A percentile compares a stretch with the other conserved stretches of the same genome.
Conservation (phyloP, 2,329 filamentous ascomycete species). For the Plenodomus lindquistii region DNA sequence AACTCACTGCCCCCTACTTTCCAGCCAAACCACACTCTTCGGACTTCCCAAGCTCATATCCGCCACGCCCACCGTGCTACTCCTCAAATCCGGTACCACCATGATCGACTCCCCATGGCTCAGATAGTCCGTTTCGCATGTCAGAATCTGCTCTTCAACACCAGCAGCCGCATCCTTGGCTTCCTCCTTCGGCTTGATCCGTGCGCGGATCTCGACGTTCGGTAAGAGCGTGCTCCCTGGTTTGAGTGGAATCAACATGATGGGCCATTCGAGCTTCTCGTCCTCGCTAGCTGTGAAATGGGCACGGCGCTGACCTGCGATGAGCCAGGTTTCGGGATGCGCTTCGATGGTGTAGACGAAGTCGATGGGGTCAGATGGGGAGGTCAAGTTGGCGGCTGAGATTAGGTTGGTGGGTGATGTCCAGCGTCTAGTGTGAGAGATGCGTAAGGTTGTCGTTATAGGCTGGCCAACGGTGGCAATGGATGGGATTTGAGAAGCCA, state of each 20-base stretch:
- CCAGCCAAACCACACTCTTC: constrained; percentile 36
- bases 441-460: constrained; percentile 62
- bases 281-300: constrained; percentile 66
- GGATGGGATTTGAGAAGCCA: constrained; percentile 19
- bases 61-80: constrained; percentile 58
- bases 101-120: constrained; percentile 77
- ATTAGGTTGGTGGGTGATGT: constrained; percentile 28
- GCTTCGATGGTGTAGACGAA: constrained; percentile 84
- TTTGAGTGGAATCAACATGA: constrained; percentile 79
- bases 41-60: constrained; percentile 27
- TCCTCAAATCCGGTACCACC: constrained; percentile 71
- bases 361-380: constrained; percentile 59
- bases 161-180: constrained; percentile 15
- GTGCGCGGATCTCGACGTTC: constrained; percentile 72
- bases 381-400: constrained; percentile 30
- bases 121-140: constrained; percentile 77
- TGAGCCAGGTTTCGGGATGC: constrained; percentile 76
- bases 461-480: constrained; percentile 66
- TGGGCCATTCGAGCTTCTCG: constrained; percentile 59
- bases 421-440: constrained; percentile 63
- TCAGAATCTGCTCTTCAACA: constrained; percentile 40
- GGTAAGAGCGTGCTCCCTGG: constrained; percentile 80
- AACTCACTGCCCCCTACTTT: constrained; percentile 17
- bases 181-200: constrained; percentile 48
- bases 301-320: constrained; percentile 79